phyloP scores from a whole-genome alignment of 352 stramenopile species.

The Globisporangium orthogonon region DNA sequence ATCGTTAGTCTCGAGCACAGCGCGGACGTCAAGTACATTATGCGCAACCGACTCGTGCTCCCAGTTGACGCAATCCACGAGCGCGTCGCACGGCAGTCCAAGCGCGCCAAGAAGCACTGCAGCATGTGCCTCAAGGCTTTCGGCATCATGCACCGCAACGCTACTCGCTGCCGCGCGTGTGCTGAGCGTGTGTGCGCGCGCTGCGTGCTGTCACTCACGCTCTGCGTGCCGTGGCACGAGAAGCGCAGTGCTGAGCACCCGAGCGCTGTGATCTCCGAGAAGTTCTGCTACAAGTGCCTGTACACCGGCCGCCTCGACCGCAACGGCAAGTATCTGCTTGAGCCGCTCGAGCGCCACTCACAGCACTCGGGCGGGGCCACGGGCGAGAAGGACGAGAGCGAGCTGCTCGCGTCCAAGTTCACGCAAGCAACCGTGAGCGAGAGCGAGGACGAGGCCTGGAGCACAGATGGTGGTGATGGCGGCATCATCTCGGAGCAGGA shows the following conservation, averaged over 20 bases:
- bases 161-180: constrained; percentile 45
- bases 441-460: constrained; percentile 14
- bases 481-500: constrained; percentile 12
- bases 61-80: constrained; percentile 27
- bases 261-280: constrained; percentile 55
- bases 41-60: constrained; percentile 32
- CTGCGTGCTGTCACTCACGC: constrained; percentile 47
- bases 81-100: constrained; percentile 20
- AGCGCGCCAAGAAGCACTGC: constrained; percentile 25
- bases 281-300: constrained; percentile 58
- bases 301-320: constrained; percentile 47
- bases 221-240: constrained; percentile 52
- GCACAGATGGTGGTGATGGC: constrained; percentile 6
- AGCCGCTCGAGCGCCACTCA: constrained; percentile 29
- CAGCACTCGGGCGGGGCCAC: constrained; percentile 14
- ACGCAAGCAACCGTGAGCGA: constrained; percentile 11
- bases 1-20: constrained; percentile 38
- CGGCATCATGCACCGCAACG: constrained; percentile 29
- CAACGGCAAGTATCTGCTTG: constrained; percentile 26
- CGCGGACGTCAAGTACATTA: constrained; percentile 52
- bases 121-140: constrained; percentile 33
- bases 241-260: constrained; percentile 47
- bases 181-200: constrained; percentile 43
- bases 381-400: constrained; percentile 16
- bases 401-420: constrained; percentile 10